Evolutionary conservation across 169 alveolate genomes (phyloP).

Genomic region (Cryptosporidium parvum): DNA sequence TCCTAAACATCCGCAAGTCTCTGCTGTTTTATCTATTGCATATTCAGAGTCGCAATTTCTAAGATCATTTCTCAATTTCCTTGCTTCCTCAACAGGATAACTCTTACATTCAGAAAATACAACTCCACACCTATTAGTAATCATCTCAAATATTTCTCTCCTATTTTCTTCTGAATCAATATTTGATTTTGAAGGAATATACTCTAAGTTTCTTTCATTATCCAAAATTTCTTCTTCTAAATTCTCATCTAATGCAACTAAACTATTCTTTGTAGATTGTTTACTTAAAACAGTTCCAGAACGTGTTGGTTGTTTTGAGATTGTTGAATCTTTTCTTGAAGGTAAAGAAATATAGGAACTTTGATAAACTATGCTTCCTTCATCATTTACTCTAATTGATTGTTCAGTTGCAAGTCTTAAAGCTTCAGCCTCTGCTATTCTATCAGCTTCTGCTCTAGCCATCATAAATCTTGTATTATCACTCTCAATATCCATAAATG

Average conservation of each 20-base stretch:
- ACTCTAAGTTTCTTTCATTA: not conserved
- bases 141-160: constrained; percentile 37
- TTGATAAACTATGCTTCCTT: constrained; percentile 51
- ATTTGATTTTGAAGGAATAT: constrained; percentile 45
- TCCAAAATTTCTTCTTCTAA: not conserved
- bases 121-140: constrained; percentile 46
- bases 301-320: constrained; percentile 11
- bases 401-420: constrained; percentile 70
- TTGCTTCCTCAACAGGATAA: constrained; percentile 16
- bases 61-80: not conserved
- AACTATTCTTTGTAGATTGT: constrained; percentile 29
- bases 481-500: constrained; percentile 66
- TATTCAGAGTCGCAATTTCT: constrained; percentile 48
- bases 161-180: not conserved
- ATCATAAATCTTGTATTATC: constrained; percentile 65
- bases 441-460: constrained; percentile 75
- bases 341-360: constrained; percentile 10
- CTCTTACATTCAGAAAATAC: constrained; percentile 58
- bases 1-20: constrained; percentile 70
- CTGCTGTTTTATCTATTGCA: constrained; percentile 63
- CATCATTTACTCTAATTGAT: constrained; percentile 72
- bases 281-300: constrained; percentile 14
- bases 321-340: constrained; percentile 26
- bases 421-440: constrained; percentile 74
- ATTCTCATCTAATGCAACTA: not conserved